phyloP scores from a whole-genome alignment of 2,329 filamentous ascomycete genomes.

The Zasmidium angulare region DNA sequence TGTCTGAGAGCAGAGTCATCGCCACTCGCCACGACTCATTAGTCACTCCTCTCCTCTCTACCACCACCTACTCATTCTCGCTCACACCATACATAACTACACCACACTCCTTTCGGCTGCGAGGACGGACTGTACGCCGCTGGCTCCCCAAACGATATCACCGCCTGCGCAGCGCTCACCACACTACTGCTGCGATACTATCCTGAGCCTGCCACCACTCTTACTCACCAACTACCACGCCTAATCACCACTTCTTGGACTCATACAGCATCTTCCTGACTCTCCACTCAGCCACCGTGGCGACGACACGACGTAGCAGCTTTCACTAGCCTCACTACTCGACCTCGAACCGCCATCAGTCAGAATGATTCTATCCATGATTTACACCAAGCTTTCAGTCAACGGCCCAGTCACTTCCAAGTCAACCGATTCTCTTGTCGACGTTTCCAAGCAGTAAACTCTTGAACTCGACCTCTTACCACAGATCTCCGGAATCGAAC shows the following conservation, averaged over 20 bases:
- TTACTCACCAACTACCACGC: slow-evolving; percentile 2
- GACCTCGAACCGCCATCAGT: slow-evolving; percentile 10
- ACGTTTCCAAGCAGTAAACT: slow-evolving; percentile 21
- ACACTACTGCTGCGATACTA: slow-evolving; percentile 9
- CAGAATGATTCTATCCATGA: slow-evolving; percentile 28
- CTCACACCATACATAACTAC: slow-evolving; percentile 1
- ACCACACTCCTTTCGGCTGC: slow-evolving; percentile 14
- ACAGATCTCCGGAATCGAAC: slow-evolving; percentile 10
- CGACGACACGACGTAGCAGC: slow-evolving; percentile 22
- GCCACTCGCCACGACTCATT: not conserved
- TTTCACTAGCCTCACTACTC: slow-evolving; percentile 26
- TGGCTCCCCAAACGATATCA: slow-evolving; percentile 2
- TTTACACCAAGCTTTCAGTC: slow-evolving; percentile 21
- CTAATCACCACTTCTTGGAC: not conserved
- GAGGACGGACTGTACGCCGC: slow-evolving; percentile 21
- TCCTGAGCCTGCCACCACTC: slow-evolving; percentile 18
- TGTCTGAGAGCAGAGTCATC: not conserved
- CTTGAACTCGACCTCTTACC: slow-evolving; percentile 3
- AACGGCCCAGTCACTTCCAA: slow-evolving; percentile 28
- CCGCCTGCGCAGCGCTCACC: slow-evolving; percentile 5
- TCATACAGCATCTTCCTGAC: slow-evolving; percentile 13
- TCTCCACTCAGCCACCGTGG: slow-evolving; percentile 24
- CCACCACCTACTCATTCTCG: slow-evolving; percentile 2
- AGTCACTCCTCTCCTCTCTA: not conserved
- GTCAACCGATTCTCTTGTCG: slow-evolving; percentile 24